Percentiles rank a stretch among this genome's conserved stretches.
Evolutionary conservation across 345 rosid genomes (phyloP).

Genomic region (Noccaea caerulescens): DNA sequence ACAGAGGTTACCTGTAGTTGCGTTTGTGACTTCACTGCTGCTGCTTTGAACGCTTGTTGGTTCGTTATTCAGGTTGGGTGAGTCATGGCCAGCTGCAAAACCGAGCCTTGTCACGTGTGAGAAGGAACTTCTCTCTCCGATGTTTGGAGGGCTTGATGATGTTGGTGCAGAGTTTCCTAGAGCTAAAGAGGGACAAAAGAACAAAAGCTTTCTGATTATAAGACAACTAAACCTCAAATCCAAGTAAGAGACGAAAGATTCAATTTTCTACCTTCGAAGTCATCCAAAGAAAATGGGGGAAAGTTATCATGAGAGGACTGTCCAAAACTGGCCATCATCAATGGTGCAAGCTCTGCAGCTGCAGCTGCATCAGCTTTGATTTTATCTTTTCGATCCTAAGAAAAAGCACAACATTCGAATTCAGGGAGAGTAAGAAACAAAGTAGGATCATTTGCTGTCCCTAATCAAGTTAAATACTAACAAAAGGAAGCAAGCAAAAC

Average conservation of each 20-base stretch:
- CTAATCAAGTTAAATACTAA: background rate
- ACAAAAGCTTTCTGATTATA: background rate
- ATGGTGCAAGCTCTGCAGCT: slow-evolving; percentile 54
- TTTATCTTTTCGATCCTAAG: slow-evolving; percentile 76
- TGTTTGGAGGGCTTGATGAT: slow-evolving; percentile 71
- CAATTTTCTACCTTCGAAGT: slow-evolving; percentile 71
- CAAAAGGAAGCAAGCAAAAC: slow-evolving; percentile 13
- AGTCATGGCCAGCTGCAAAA: slow-evolving; percentile 89
- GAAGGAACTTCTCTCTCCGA: slow-evolving; percentile 72
- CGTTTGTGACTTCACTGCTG: slow-evolving; percentile 44
- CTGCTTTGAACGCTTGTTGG: slow-evolving; percentile 47
- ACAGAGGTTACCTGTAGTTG: slow-evolving; percentile 48
- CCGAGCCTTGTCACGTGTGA: slow-evolving; percentile 87
- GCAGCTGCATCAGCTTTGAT: slow-evolving; percentile 79
- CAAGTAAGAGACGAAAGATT: background rate
- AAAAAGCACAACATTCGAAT: slow-evolving; percentile 24
- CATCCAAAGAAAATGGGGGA: slow-evolving; percentile 79
- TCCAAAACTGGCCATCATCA: slow-evolving; percentile 48
- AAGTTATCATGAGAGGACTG: slow-evolving; percentile 47
- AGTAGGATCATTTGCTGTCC: background rate
- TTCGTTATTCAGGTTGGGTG: slow-evolving; percentile 75
- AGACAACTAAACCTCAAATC: background rate
- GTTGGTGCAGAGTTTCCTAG: slow-evolving; percentile 59
- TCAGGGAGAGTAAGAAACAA: background rate
- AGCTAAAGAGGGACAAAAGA: slow-evolving; percentile 47